Base-by-base conservation (phyloP, 2,329 filamentous ascomycete species). In the Colletotrichum eleusines region DNA sequence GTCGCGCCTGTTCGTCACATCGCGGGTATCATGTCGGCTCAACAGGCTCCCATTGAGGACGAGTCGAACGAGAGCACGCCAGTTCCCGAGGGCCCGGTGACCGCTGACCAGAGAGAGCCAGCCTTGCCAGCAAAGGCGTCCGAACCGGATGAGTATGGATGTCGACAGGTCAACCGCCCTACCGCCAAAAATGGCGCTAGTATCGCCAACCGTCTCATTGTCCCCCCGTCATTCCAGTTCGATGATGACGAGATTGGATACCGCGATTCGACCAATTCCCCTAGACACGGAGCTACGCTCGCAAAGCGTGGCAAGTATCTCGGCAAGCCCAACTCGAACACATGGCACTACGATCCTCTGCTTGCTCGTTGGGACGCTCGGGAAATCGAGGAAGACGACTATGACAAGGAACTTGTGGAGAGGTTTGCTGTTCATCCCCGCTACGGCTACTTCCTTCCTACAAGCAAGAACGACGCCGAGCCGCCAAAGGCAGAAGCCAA, bases 181-280 rank as follows among this genome's bases (percentile, higher is more conserved):
- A 81, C 80, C 79, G 71, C 82, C 40, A 80, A 6, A 78, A 81
- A 82, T 60, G 76, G 76, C n/a, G 75, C 76, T 44, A 65, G 64
- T 23, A 77, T 82, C 33, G 84, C 85, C 75, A 89, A 87, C 74
- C 87, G 85, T 33, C 84, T 89, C 66, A 83, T 89, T 75, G 79
- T 88, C 53, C 87, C 87, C 14, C 80, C 80, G 8, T 73, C 83
- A 0, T 86, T 86, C 72, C 79, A 82, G 62, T 89, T 84, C 66
- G 81, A 86, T 46, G 79, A 85, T 11, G 80, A 84, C 68, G 87
- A 90, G 75, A 90, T 90, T 71, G 88, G 88, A 18, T 90, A 88
- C 76, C 84, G 86, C 28, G 88, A 90, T 74, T 88, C 86, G 5
- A 84, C 84, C 71, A 90, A 90, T 70, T 86, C 88, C 73, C 83